Evolutionary conservation across 768 basidiomycete genomes (phyloP).

Genomic region (Termitomyces sp.): DNA sequence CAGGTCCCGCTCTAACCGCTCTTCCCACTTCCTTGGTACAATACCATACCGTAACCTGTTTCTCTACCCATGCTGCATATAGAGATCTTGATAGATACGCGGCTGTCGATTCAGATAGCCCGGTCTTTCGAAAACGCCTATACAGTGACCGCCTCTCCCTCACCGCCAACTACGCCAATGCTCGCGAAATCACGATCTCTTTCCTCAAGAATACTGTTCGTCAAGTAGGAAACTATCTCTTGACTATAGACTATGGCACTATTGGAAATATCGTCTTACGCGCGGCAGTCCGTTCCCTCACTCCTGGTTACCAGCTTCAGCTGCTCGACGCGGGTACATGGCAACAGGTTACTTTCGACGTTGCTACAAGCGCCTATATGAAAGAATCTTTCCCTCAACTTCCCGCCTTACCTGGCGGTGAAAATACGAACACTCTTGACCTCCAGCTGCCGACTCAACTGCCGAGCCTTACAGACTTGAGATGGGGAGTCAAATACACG

Average conservation of each 20-base stretch:
- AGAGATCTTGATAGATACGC: not conserved
- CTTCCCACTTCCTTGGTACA: not conserved
- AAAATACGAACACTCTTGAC: not conserved
- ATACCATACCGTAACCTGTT: not conserved
- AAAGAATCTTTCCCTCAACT: not conserved
- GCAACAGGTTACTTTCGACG: not conserved
- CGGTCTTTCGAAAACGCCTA: not conserved
- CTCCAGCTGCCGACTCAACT: not conserved
- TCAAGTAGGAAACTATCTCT: not conserved
- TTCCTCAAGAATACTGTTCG: not conserved
- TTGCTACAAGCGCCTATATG: not conserved
- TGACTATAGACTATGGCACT: not conserved
- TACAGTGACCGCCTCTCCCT: constrained; percentile 1
- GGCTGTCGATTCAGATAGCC: not conserved
- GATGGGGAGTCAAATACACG: not conserved
- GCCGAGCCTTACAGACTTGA: not conserved
- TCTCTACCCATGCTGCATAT: not conserved
- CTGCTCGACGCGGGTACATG: not conserved
- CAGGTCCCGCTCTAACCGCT: not conserved
- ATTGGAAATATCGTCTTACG: constrained; percentile 5
- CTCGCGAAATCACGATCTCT: not conserved
- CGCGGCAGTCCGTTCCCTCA: constrained; percentile 7
- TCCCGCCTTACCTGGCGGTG: not conserved
- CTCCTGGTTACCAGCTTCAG: not conserved
- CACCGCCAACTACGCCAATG: not conserved